These are phyloP conservation scores for Metschnikowia bowlesiae DNA, from an alignment of 805 yeast species.

Conservation along the genomic window DNA sequence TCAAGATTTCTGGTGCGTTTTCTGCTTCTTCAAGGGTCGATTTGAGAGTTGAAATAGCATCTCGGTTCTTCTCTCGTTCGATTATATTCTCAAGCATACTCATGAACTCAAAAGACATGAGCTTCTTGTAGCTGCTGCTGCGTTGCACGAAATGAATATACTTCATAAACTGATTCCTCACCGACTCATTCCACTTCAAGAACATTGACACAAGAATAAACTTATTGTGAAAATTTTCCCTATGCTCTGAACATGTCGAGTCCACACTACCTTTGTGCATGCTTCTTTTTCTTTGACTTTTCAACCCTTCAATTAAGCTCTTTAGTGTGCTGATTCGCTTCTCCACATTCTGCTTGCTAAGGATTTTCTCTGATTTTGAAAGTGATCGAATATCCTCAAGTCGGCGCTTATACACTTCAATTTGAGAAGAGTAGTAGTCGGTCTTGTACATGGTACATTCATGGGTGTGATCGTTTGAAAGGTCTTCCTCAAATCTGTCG, in stretches of 20 bases:
- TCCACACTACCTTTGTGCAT: slow-evolving; percentile 6
- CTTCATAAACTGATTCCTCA: slow-evolving; percentile 30
- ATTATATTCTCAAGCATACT: slow-evolving; percentile 31
- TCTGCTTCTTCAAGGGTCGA: slow-evolving; percentile 2
- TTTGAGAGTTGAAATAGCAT: slow-evolving; percentile 36
- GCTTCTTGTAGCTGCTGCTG: slow-evolving; percentile 23
- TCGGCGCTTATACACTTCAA: slow-evolving; percentile 24
- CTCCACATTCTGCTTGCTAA: slow-evolving; percentile 7
- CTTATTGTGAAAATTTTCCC: slow-evolving; percentile 30
- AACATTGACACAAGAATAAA: slow-evolving; percentile 37
- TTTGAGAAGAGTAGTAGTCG: slow-evolving; percentile 27
- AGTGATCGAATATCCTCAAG: slow-evolving; percentile 21
- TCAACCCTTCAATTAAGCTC: slow-evolving; percentile 11
- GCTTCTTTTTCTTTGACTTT: slow-evolving; percentile 5
- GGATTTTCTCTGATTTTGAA: slow-evolving; percentile 6
- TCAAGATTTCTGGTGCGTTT: neutral
- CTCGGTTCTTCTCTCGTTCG: slow-evolving; percentile 34
- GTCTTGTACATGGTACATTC: slow-evolving; percentile 25
- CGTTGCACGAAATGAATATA: slow-evolving; percentile 37
- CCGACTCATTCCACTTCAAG: slow-evolving; percentile 38
- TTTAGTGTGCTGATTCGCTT: slow-evolving; percentile 13
- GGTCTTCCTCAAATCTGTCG: slow-evolving; percentile 6
- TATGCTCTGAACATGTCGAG: slow-evolving; percentile 3
- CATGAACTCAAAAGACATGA: slow-evolving; percentile 33
- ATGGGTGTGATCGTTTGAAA: slow-evolving; percentile 27